Evolutionary conservation across 192 early-diverging fungal species (phyloP), one percentile per base, ranked within the genome.

Genomic region (Diversispora epigaea): DNA sequence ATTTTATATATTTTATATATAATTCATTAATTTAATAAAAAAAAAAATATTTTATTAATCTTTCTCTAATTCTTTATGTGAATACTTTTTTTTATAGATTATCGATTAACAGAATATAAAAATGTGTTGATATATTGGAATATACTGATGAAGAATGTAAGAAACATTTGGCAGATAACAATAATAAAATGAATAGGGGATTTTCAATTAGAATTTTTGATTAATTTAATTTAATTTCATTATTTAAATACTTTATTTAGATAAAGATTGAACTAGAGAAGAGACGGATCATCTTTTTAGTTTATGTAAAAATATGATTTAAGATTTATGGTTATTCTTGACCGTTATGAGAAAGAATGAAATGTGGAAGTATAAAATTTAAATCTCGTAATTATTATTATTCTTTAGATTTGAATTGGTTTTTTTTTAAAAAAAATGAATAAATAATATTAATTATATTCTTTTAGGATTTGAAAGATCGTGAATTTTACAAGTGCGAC

Each of bases 91-190:
- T 25, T 61, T 76, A 81, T 92, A 90, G 52, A 93, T 92, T 78
- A 86, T 80, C 12, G 94, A 93, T 81, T 84, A 91, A 50, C 88
- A 87, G 54, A 94, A 89, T 82, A 93, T n/a, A 95, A 79, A 89
- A 89, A 68, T 78, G 80, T 21, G 84, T 93, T 65, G 83, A 90
- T 21, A 77, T 95, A 0, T 83, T 85, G 10, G 72, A 87, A 15
- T 96, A 94, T 77, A 91, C 91, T 0, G 88, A 92, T n/a, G 91
- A 90, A 43, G 95, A 98, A n/a, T n/a, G n/a, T n/a, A n/a, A n/a
- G n/a, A n/a, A n/a, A n/a, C n/a, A n/a, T n/a, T n/a, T n/a, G n/a
- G n/a, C 81, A 69, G 83, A 86, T 87, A 76, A 44, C 60, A 41
- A 4, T 39, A n/a, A n/a, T n/a, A n/a, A n/a, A 3, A n/a, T n/a